Conservation (phyloP, 345 rosid genomes). For the Acer campestre region DNA sequence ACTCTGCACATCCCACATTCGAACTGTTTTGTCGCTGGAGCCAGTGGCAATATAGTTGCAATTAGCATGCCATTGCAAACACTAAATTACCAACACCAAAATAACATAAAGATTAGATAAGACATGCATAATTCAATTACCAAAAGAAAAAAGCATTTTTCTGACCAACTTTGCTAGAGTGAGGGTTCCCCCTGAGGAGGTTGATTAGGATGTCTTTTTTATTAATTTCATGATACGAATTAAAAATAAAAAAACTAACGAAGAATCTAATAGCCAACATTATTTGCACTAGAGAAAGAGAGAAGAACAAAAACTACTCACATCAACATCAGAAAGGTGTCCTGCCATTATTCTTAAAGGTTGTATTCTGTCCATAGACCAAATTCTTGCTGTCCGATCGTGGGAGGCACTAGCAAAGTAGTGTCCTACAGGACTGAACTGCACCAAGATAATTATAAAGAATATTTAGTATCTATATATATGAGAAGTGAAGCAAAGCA, state of each 20-base stretch:
- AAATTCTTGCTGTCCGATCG: conserved; percentile 92
- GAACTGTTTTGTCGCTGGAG: conserved; percentile 87
- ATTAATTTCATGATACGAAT: too few relatives aligned
- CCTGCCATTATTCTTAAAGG: conserved; percentile 97
- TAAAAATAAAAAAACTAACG: neutral
- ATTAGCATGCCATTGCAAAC: conserved; percentile 97
- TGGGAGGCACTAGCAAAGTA: conserved; percentile 96
- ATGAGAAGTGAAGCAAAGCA: neutral
- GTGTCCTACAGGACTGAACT: conserved; percentile 95
- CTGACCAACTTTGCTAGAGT: neutral
- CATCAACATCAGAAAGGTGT: conserved; percentile 97
- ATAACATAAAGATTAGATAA: neutral
- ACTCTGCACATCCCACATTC: conserved; percentile 91
- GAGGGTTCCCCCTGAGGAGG: too few relatives aligned
- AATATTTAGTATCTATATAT: neutral
- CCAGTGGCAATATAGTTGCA: conserved; percentile 97
- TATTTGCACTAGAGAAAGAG: neutral
- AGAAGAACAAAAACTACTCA: conserved; percentile 36
- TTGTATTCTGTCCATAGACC: conserved; percentile 95
- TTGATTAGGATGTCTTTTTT: too few relatives aligned
- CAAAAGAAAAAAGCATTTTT: neutral
- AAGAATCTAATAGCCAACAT: neutral
- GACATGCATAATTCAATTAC: neutral
- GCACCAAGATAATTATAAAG: conserved; percentile 37
- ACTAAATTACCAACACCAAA: conserved; percentile 49